phyloP scores from a whole-genome alignment of 371 early-diverging fungal genomes.

The Apophysomyces sp. region DNA sequence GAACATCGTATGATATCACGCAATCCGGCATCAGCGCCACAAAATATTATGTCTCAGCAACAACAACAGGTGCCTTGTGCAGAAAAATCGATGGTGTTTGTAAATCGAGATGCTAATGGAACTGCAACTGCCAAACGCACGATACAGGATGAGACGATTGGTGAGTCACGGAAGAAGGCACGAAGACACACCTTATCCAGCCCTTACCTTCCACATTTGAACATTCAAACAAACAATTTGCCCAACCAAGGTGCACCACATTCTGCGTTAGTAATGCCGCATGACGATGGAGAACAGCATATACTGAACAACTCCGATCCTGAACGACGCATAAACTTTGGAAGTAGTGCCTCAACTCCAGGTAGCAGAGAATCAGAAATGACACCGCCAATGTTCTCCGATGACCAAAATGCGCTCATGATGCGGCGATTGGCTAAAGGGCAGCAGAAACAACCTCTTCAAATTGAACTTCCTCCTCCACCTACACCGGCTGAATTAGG shows the following conservation, averaged over 20 bases:
- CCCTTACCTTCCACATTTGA: conserved; percentile 8
- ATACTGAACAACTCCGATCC: background rate
- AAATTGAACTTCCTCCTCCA: conserved; percentile 28
- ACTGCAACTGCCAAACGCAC: background rate
- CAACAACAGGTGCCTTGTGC: background rate
- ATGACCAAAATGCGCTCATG: conserved; percentile 12
- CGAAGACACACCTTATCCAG: conserved; percentile 15
- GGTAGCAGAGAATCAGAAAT: background rate
- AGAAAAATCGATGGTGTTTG: background rate
- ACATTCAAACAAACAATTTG: background rate
- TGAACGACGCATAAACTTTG: conserved; percentile 4
- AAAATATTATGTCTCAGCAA: background rate
- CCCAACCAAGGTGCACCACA: conserved; percentile 1
- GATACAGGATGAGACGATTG: background rate
- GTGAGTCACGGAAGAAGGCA: conserved; percentile 8
- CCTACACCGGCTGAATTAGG: conserved; percentile 42
- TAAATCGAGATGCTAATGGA: background rate
- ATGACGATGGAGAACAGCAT: background rate
- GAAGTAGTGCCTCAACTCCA: conserved; percentile 5
- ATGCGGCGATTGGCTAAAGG: conserved; percentile 13
- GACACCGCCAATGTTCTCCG: conserved; percentile 2
- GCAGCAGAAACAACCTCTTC: conserved; percentile 18
- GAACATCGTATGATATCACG: background rate
- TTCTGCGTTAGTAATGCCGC: conserved; percentile 5
- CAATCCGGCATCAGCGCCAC: background rate